Conservation (phyloP, 495 filamentous ascomycete genomes). For the Hypomontagnella monticulosa region DNA sequence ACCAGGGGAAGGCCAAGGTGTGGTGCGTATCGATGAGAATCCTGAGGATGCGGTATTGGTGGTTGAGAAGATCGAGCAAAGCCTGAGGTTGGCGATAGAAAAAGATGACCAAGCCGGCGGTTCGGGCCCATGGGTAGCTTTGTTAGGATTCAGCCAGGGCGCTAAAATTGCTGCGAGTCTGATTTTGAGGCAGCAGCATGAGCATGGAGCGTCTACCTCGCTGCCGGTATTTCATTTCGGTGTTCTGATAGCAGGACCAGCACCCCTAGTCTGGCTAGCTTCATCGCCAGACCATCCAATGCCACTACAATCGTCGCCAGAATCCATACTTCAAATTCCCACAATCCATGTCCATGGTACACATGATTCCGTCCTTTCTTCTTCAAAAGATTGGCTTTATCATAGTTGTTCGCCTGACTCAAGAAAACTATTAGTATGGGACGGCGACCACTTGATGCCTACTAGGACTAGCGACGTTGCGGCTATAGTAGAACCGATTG, state of each 20-base stretch:
- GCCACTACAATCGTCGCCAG: too few species aligned
- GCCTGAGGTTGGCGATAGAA: background rate
- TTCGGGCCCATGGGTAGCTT: too few species aligned
- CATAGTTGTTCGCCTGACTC: background rate
- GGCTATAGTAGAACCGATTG: background rate
- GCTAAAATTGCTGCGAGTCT: background rate
- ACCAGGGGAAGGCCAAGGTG: too few species aligned
- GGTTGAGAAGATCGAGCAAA: background rate
- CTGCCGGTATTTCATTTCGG: background rate
- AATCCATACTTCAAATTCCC: too few species aligned
- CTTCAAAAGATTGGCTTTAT: background rate
- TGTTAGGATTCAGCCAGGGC: background rate
- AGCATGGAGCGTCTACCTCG: too few species aligned
- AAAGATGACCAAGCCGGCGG: background rate
- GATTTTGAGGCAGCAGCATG: background rate
- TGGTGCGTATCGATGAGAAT: background rate
- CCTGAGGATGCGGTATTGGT: background rate
- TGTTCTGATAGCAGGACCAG: background rate
- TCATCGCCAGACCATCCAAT: too few species aligned
- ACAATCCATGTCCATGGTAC: too few species aligned
- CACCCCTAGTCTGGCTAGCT: background rate
- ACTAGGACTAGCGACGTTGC: background rate
- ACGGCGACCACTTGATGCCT: background rate
- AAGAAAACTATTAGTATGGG: background rate
- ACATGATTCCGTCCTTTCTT: too few species aligned